Evolutionary conservation across 2,329 filamentous ascomycete species (phyloP), one percentile per base, ranked within the genome.

Genomic region (Monilinia vaccinii-corymbosi): DNA sequence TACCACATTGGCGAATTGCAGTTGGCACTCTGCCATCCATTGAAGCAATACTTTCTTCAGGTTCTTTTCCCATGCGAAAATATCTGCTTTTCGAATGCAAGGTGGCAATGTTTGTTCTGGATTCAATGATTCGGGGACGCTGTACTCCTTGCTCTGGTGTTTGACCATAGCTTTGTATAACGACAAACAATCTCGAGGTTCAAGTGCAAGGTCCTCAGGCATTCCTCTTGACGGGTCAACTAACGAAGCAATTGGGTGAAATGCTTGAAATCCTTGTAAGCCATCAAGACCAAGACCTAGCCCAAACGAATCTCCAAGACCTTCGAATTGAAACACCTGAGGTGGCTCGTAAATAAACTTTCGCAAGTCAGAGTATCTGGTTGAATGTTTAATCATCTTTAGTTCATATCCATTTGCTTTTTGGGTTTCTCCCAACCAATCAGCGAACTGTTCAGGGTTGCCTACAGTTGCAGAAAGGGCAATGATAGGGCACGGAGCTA

Each of bases 381-480:
- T 80, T 1, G 76, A 75, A 67, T 92, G 87, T 47, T 84, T 76
- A 14, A 92, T 81, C 79, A 88, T 88, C 25, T 80, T 81, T 16
- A 92, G 69, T 0, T 86, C 77, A 45, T 81, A 79, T 0, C 86
- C 85, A 61, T 84, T 84, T 1, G 78, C 77, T 60, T 78, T 79
- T 66, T 91, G 86, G 0, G 86, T 84, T 3, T 77, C 77, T 1
- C 75, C 75, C 0, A 93, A 77, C 88, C 88, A 92, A 32, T 78
- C 75, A 57, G 77, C 81, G 73, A 93, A 91, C 66, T 87, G 82
- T 1, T 79, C 71, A 0, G 87, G 87, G 64, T 92, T 92, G 4
- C 88, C 88, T 16, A 93, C 85, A 0, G 89, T 93, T 1, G 88
- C 89, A 1, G 88, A 92, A 1, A 93, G 78, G 0, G 88, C 88